Conservation (phyloP, 2,329 filamentous ascomycete genomes). For the Aspergillus sp. region DNA sequence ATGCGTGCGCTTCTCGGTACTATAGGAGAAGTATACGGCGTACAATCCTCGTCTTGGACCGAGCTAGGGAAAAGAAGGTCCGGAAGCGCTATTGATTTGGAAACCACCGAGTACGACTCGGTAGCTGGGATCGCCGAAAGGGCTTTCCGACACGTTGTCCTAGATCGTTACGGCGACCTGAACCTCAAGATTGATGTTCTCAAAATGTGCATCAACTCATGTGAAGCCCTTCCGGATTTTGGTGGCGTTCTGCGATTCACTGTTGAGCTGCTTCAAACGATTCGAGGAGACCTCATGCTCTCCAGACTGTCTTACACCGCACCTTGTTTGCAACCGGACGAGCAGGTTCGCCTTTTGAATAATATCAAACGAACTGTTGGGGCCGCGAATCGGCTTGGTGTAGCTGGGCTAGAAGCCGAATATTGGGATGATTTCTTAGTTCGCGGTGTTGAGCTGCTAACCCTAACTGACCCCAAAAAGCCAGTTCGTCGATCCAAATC, state of each 20-base stretch:
- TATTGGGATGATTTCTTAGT: slow-evolving; percentile 98
- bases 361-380: slow-evolving; percentile 83
- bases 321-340: slow-evolving; percentile 72
- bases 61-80: slow-evolving; percentile 33
- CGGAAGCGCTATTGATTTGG: slow-evolving; percentile 16
- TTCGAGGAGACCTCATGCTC: slow-evolving; percentile 72
- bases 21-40: slow-evolving; percentile 42
- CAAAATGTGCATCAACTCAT: slow-evolving; percentile 87
- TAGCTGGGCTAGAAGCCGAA: slow-evolving; percentile 69
- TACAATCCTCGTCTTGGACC: slow-evolving; percentile 37
- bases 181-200: slow-evolving; percentile 83
- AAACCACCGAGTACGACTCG: slow-evolving; percentile 33
- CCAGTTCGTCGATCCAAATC: slow-evolving; percentile 64
- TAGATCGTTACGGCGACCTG: slow-evolving; percentile 69
- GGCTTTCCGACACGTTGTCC: slow-evolving; percentile 45
- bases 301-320: slow-evolving; percentile 66
- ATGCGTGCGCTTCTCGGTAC: slow-evolving; percentile 39
- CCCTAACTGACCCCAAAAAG: slow-evolving; percentile 57
- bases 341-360: slow-evolving; percentile 78
- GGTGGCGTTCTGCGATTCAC: slow-evolving; percentile 86
- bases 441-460: slow-evolving; percentile 70
- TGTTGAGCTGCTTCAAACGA: slow-evolving; percentile 76
- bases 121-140: slow-evolving; percentile 43
- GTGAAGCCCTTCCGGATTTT: slow-evolving; percentile 90
- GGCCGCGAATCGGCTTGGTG: slow-evolving; percentile 72